Percentiles rank a stretch among this genome's conserved stretches.
phyloP scores from a whole-genome alignment of 768 basidiomycete genomes.

The Cyclocybe cylindracea region DNA sequence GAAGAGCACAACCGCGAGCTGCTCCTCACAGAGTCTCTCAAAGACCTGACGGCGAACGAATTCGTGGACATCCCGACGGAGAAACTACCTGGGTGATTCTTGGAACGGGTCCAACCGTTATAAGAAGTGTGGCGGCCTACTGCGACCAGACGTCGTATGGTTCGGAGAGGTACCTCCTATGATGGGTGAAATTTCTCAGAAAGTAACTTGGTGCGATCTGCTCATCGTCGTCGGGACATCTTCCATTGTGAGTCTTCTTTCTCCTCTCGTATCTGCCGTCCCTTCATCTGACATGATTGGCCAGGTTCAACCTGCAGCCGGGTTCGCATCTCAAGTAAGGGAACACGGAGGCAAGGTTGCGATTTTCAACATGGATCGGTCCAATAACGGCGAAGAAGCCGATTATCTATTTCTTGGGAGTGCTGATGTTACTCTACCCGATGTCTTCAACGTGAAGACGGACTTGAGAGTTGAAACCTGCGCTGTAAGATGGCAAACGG shows the following conservation, averaged over 20 bases:
- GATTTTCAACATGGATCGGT: constrained; percentile 39
- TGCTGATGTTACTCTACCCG: constrained; percentile 44
- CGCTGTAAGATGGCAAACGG: no score
- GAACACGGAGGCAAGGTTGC: constrained; percentile 36
- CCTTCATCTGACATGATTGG: neutral
- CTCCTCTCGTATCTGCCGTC: neutral
- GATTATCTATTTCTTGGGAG: constrained; percentile 51
- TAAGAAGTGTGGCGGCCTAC: constrained; percentile 31
- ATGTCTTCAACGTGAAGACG: constrained; percentile 28
- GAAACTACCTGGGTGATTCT: constrained; percentile 27
- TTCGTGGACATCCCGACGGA: constrained; percentile 23
- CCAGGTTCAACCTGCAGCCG: constrained; percentile 37
- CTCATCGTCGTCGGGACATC: constrained; percentile 46
- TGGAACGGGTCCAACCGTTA: constrained; percentile 30
- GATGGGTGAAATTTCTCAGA: constrained; percentile 33
- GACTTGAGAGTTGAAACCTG: neutral
- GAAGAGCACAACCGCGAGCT: constrained; percentile 8
- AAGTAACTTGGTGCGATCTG: constrained; percentile 36
- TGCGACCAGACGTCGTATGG: constrained; percentile 46
- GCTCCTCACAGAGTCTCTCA: neutral
- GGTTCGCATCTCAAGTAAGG: constrained; percentile 31
- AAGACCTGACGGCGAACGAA: neutral
- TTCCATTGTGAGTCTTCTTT: constrained; percentile 29
- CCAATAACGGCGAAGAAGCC: constrained; percentile 36
- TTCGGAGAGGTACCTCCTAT: constrained; percentile 40